A percentile compares a stretch with the other conserved stretches of the same genome.
These are phyloP conservation scores for Delitschia confertaspora DNA, from an alignment of 495 filamentous ascomycete genomes.

Conservation along the genomic window DNA sequence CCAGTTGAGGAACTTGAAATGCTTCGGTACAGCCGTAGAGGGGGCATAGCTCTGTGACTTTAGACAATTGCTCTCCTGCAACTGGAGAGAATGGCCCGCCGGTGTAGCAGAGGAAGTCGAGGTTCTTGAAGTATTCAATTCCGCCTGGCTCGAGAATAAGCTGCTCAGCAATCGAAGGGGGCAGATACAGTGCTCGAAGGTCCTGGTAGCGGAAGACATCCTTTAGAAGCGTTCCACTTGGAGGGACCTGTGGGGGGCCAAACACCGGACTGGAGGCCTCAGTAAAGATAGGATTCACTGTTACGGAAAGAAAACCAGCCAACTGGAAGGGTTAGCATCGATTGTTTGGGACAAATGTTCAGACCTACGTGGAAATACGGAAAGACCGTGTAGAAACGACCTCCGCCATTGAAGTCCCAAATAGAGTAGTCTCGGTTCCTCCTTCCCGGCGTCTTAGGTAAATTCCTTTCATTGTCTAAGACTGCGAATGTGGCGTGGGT, in stretches of 20 bases:
- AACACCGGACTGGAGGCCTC: conserved; percentile 15
- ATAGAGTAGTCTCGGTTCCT: conserved; percentile 15
- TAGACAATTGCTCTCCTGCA: conserved; percentile 3
- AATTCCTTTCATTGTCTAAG: conserved; percentile 10
- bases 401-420: conserved; percentile 14
- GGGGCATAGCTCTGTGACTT: conserved; percentile 8
- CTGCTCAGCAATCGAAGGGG: conserved; percentile 11
- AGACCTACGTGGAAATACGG: conserved; percentile 13
- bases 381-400: conserved; percentile 14
- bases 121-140: conserved; percentile 8
- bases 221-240: conserved; percentile 14
- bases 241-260: conserved; percentile 12
- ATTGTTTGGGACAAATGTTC: background rate
- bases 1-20: conserved; percentile 7
- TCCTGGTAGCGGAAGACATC: conserved; percentile 3
- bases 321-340: background rate
- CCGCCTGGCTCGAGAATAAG: conserved; percentile 6
- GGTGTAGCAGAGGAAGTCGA: conserved; percentile 11
- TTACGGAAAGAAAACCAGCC: conserved; percentile 10
- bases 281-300: conserved; percentile 17
- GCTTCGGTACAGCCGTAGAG: conserved; percentile 19
- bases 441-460: conserved; percentile 7
- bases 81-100: conserved; percentile 9
- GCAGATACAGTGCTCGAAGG: conserved; percentile 10
- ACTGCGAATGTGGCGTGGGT: conserved; percentile 19